These are phyloP conservation scores for Huntiella decipiens DNA, from an alignment of 2,329 filamentous ascomycete species.

Conservation along the genomic window DNA sequence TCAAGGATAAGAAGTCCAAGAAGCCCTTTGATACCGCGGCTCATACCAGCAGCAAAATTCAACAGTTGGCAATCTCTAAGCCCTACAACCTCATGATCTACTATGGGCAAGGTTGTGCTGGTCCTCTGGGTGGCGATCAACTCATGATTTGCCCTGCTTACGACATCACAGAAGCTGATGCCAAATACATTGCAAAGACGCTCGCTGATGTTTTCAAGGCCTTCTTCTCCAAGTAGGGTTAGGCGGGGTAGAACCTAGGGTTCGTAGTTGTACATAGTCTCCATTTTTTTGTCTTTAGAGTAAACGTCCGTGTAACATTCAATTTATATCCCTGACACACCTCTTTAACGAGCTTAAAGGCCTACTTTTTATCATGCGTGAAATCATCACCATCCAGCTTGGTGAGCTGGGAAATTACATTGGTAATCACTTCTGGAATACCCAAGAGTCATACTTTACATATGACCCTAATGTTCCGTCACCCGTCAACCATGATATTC, in stretches of 20 bases:
- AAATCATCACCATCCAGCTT: slow-evolving; percentile 85
- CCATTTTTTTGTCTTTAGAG: neutral
- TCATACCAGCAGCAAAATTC: neutral
- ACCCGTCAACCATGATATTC: slow-evolving; percentile 39
- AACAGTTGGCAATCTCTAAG: neutral
- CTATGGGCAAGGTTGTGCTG: slow-evolving; percentile 7
- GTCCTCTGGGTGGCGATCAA: slow-evolving; percentile 38
- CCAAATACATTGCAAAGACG: neutral
- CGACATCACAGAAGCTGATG: slow-evolving; percentile 29
- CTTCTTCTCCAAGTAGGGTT: neutral
- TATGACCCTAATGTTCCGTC: slow-evolving; percentile 36
- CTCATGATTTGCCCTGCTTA: slow-evolving; percentile 51
- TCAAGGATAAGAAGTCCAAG: slow-evolving; percentile 20
- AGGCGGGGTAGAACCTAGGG: neutral
- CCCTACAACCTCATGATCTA: slow-evolving; percentile 2
- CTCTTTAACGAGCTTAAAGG: neutral
- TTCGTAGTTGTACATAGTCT: too few relatives aligned
- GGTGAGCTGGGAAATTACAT: slow-evolving; percentile 86
- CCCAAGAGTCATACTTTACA: slow-evolving; percentile 96
- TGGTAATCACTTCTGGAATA: slow-evolving; percentile 94
- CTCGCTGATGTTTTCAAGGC: neutral
- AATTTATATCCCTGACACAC: neutral
- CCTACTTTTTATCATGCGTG: slow-evolving; percentile 18
- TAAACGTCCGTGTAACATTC: too few relatives aligned
- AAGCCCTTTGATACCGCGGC: slow-evolving; percentile 17